Evolutionary conservation across 2,329 filamentous ascomycete genomes (phyloP), one percentile per base, ranked within the genome.

Genomic region (Penicillium sclerotigenum): DNA sequence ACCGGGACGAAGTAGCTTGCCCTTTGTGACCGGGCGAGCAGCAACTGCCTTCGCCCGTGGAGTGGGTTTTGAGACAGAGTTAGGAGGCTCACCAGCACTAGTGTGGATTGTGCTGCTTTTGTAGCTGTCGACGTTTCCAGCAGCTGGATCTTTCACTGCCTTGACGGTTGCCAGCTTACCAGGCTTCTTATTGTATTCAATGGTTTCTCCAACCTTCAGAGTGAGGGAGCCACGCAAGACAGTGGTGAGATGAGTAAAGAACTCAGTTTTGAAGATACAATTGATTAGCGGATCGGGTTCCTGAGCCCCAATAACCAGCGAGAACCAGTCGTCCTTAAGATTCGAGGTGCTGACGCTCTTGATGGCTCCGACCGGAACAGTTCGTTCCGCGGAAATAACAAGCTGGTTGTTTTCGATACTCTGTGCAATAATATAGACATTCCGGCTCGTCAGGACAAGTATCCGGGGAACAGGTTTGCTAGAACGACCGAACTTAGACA

Each of bases 151-250:
- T 76, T 96, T 96, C 58, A 96, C 70, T 9, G 90, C 90, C 78
- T 97, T 97, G 69, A 99, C 89, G 6, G 86, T 77, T 52, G 93
- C 89, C 73, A 90, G 83, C 78, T 99, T 99, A 53, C 90, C 90
- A 1, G 94, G 94, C 76, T 99, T 99, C 82, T 97, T 99, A 70
- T 93, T 92, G 75, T 96, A 99, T 71, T 96, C 90, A 65, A 99
- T 92, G 5, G 77, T 81, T 82, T 94, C 87, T n/a, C 80, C 85
- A 59, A 97, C 88, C 75, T 89, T 91, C 46, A 99, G 77, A 70
- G 87, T 91, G 70, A 96, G 83, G 10, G 89, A 87, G 9, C 89
- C 90, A 3, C 89, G 87, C 75, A 95, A 89, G 50, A 86, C 85
- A 48, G 85, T 86, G 70, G 87, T 86, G 77, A 99, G 86, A 61